phyloP scores from a whole-genome alignment of 2,329 filamentous ascomycete species.

The Scedosporium boydii region DNA sequence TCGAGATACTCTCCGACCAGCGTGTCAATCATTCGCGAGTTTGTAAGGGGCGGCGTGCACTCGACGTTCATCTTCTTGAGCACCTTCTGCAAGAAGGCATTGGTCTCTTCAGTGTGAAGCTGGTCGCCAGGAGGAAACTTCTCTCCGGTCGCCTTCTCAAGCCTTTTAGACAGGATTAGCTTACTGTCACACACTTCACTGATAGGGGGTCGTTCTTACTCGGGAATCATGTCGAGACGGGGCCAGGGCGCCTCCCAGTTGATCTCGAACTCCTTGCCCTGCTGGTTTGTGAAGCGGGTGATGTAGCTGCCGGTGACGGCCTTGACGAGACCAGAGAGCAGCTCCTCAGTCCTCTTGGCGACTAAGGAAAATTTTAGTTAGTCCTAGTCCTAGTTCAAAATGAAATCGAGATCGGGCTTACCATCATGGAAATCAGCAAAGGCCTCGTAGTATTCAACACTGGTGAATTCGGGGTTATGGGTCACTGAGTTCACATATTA shows the following conservation, averaged over 20 bases:
- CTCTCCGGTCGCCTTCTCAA: constrained; percentile 83
- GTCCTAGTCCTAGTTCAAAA: neutral
- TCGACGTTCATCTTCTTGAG: constrained; percentile 87
- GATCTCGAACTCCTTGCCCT: constrained; percentile 77
- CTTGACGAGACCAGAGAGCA: constrained; percentile 84
- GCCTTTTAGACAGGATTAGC: constrained; percentile 31
- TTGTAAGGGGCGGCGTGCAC: constrained; percentile 83
- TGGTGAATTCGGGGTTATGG: constrained; percentile 75
- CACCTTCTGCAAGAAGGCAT: constrained; percentile 74
- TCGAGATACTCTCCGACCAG: constrained; percentile 92
- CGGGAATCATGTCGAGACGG: constrained; percentile 79
- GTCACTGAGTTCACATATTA: constrained; percentile 69
- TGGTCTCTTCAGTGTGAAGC: constrained; percentile 82
- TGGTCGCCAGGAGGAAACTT: constrained; percentile 87
- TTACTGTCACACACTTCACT: neutral
- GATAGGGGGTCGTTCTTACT: constrained; percentile 26
- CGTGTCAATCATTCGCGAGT: constrained; percentile 93
- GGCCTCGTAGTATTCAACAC: constrained; percentile 93
- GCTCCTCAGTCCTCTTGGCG: constrained; percentile 84
- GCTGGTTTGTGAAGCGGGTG: constrained; percentile 79
- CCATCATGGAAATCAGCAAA: constrained; percentile 88
- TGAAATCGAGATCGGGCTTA: constrained; percentile 13
- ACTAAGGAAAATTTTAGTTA: constrained; percentile 32
- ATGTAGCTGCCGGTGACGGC: constrained; percentile 75
- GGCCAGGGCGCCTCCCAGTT: constrained; percentile 97